Conservation (phyloP, 306 rosid species). For the Vigna mungo region DNA sequence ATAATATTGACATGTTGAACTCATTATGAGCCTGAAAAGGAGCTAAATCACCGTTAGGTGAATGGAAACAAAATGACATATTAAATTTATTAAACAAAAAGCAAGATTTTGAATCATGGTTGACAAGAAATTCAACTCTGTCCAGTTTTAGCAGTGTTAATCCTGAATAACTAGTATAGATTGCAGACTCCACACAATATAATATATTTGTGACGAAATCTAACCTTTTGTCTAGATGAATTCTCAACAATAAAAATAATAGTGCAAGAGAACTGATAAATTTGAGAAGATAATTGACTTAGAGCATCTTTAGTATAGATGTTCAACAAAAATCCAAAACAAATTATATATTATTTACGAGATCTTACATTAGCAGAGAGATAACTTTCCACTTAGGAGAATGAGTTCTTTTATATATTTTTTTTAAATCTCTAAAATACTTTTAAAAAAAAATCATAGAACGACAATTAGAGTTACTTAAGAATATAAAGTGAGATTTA, state of each 20-base stretch:
- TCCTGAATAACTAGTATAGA: not conserved
- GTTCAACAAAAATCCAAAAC: too few species aligned
- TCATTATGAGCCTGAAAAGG: constrained; percentile 49
- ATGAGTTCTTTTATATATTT: too few species aligned
- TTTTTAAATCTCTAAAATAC: too few species aligned
- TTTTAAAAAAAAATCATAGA: too few species aligned
- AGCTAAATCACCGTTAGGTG: constrained; percentile 14
- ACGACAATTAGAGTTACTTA: too few species aligned
- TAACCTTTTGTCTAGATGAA: not conserved
- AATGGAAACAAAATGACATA: constrained; percentile 7
- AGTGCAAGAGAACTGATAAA: constrained; percentile 16
- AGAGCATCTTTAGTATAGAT: too few species aligned
- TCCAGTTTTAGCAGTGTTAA: constrained; percentile 1
- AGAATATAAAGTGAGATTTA: too few species aligned
- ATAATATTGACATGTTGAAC: constrained; percentile 42
- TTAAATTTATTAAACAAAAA: constrained; percentile 27
- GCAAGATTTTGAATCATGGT: constrained; percentile 22
- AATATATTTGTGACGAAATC: constrained; percentile 10
- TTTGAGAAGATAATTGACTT: constrained; percentile 20
- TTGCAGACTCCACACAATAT: constrained; percentile 1
- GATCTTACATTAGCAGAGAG: too few species aligned
- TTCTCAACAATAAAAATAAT: not conserved
- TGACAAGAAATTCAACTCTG: constrained; percentile 18
- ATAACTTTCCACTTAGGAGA: too few species aligned
- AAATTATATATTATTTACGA: too few species aligned